phyloP scores from a whole-genome alignment of 2,329 filamentous ascomycete species.

The Xylogone sp. region DNA sequence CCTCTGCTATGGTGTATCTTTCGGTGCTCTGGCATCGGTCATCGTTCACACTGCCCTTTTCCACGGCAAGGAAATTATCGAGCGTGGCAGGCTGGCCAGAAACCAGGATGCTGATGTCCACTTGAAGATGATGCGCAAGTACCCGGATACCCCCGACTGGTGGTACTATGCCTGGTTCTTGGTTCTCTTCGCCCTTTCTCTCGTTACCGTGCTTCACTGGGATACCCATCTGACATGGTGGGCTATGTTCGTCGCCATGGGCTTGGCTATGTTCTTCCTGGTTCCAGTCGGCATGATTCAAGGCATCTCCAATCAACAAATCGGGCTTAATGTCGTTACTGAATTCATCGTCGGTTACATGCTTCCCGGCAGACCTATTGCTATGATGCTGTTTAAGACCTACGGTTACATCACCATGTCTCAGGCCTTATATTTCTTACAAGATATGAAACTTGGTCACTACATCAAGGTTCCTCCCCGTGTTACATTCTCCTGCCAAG shows the following conservation, averaged over 20 bases:
- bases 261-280: slow-evolving; percentile 26
- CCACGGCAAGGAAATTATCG: slow-evolving; percentile 63
- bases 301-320: slow-evolving; percentile 46
- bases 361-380: slow-evolving; percentile 56
- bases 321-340: slow-evolving; percentile 45
- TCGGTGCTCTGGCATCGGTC: slow-evolving; percentile 57
- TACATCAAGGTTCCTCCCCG: slow-evolving; percentile 58
- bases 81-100: slow-evolving; percentile 10
- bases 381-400: slow-evolving; percentile 78
- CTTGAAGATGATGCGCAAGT: slow-evolving; percentile 52
- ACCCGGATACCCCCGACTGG: slow-evolving; percentile 51
- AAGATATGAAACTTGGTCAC: slow-evolving; percentile 49
- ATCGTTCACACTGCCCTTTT: slow-evolving; percentile 66
- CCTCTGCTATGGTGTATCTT: slow-evolving; percentile 55
- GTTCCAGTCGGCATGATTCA: slow-evolving; percentile 35
- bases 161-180: slow-evolving; percentile 49
- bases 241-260: slow-evolving; percentile 27
- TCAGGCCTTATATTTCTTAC: slow-evolving; percentile 43
- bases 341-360: slow-evolving; percentile 47
- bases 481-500: slow-evolving; percentile 63
- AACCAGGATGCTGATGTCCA: slow-evolving; percentile 47
- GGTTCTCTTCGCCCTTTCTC: slow-evolving; percentile 42
- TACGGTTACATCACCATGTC: slow-evolving; percentile 51
- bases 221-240: slow-evolving; percentile 28
- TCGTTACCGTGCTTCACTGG: slow-evolving; percentile 15